Conservation (phyloP, 306 rosid genomes). For the Prunus persica region Prunus_persica_NCBIv2 NC_034009.1:10070501-10071000, state of each 20-base stretch:
- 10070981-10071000: background rate
- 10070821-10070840: conserved; percentile 85
- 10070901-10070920: background rate
- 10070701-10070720: conserved; percentile 68
- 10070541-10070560: conserved; percentile 53
- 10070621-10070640: conserved; percentile 63
- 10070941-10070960: background rate
- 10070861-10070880: background rate
- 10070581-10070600: conserved; percentile 75
- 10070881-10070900: background rate
- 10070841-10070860: conserved; percentile 63
- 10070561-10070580: conserved; percentile 80
- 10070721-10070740: conserved; percentile 76
- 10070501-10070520: conserved; percentile 69
- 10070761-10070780: conserved; percentile 99
- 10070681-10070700: conserved; percentile 64
- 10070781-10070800: conserved; percentile 81
- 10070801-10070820: conserved; percentile 67
- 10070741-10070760: conserved; percentile 85
- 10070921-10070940: conserved; percentile 1
- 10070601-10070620: conserved; percentile 68
- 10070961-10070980: background rate
- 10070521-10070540: conserved; percentile 47
- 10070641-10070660: conserved; percentile 81
- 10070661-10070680: conserved; percentile 96